Evolutionary conservation across 1,284 basidiomycete species (phyloP).

Genomic region (Puccinia horiana): DNA sequence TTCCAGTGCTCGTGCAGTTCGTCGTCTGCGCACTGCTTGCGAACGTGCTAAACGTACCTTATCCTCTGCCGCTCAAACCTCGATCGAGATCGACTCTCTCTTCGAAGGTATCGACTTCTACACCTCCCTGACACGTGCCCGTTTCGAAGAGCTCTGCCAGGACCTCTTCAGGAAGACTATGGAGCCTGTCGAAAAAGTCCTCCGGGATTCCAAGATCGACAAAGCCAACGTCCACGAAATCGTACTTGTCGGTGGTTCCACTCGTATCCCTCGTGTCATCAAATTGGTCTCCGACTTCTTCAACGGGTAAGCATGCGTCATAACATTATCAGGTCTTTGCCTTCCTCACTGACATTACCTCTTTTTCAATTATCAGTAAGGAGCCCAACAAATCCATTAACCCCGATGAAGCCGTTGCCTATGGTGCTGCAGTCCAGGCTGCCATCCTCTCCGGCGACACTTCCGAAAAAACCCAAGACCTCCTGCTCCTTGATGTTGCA

Average conservation of each 20-base stretch:
- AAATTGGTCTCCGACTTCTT: slow-evolving; percentile 99
- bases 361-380: slow-evolving; percentile 57
- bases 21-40: slow-evolving; percentile 95
- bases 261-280: slow-evolving; percentile 96
- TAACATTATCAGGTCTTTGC: not conserved
- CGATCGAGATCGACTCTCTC: slow-evolving; percentile 97
- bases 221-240: slow-evolving; percentile 93
- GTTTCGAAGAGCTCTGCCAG: slow-evolving; percentile 97
- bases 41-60: slow-evolving; percentile 99
- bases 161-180: slow-evolving; percentile 95
- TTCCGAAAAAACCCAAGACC: slow-evolving; percentile 94
- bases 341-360: not conserved
- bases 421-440: slow-evolving; percentile 98
- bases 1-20: slow-evolving; percentile 88
- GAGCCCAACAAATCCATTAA: slow-evolving; percentile 73
- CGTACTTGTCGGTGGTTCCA: slow-evolving; percentile 95
- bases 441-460: slow-evolving; percentile 97
- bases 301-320: slow-evolving; percentile 66
- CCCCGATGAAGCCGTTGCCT: slow-evolving; percentile 99
- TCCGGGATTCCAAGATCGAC: slow-evolving; percentile 97
- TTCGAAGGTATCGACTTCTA: slow-evolving; percentile 99
- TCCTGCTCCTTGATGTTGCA: slow-evolving; percentile 93
- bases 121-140: slow-evolving; percentile 95
- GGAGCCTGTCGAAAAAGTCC: slow-evolving; percentile 97
- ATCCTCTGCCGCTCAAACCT: slow-evolving; percentile 92